Evolutionary conservation across 106 monocot species (phyloP).

Genomic region (Agapanthus africanus): DNA sequence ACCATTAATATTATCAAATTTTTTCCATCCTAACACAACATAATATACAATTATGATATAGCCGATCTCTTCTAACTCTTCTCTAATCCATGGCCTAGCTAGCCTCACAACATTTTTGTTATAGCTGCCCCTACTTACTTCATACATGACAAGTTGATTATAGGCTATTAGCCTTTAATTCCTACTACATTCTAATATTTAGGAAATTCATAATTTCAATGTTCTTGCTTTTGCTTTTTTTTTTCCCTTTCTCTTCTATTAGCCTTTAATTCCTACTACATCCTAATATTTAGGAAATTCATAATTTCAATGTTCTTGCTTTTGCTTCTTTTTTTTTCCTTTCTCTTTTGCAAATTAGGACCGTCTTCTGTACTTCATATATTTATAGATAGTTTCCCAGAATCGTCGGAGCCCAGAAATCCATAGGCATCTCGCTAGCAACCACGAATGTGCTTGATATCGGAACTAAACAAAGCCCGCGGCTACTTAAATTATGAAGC

Average conservation of each 20-base stretch:
- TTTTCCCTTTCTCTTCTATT: too few relatives aligned
- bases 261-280: neutral
- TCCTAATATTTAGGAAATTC: too few relatives aligned
- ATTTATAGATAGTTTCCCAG: neutral
- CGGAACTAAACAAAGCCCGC: slow-evolving; percentile 17
- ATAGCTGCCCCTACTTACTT: slow-evolving; percentile 22
- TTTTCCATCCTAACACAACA: neutral
- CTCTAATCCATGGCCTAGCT: slow-evolving; percentile 6
- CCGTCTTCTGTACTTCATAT: neutral
- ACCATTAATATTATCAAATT: neutral
- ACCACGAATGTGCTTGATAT: slow-evolving; percentile 15
- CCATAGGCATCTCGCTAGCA: slow-evolving; percentile 1
- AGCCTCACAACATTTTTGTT: slow-evolving; percentile 28
- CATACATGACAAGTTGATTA: slow-evolving; percentile 1
- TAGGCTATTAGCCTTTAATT: neutral
- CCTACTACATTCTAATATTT: neutral
- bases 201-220: too few relatives aligned
- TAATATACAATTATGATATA: neutral
- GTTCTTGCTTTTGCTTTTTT: too few relatives aligned
- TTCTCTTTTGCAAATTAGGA: too few relatives aligned
- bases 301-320: too few relatives aligned
- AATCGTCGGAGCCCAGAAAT: slow-evolving; percentile 1
- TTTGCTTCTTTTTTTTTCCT: too few relatives aligned
- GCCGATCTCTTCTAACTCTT: neutral
- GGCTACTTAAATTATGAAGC: neutral